Percentiles rank a stretch among this genome's conserved stretches.
phyloP scores from a whole-genome alignment of 495 filamentous ascomycete genomes.

The Aspergillus ellipticus region DNA sequence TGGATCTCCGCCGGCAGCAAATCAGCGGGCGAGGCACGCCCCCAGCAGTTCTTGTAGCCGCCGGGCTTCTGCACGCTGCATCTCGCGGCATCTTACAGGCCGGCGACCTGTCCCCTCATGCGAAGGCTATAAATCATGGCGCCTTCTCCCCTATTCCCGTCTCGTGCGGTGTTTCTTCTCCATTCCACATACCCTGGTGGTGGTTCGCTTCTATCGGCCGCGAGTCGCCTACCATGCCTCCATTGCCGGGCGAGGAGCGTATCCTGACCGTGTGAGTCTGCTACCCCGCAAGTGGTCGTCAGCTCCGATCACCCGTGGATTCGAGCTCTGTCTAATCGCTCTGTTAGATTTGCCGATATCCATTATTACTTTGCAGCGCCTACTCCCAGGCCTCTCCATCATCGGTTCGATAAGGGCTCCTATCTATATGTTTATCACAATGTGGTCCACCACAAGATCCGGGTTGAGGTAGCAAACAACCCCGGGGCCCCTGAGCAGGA shows the following conservation, averaged over 20 bases:
- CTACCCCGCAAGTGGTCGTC: conserved; percentile 19
- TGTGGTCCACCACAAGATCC: conserved; percentile 59
- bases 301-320: neutral
- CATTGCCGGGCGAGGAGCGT: conserved; percentile 70
- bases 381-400: conserved; percentile 65
- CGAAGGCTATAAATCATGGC: conserved; percentile 1
- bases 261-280: conserved; percentile 71
- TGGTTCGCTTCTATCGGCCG: neutral
- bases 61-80: conserved; percentile 17
- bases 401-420: conserved; percentile 85
- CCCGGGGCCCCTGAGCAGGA: conserved; percentile 84
- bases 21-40: conserved; percentile 13
- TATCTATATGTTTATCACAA: conserved; percentile 87
- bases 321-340: neutral
- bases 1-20: conserved; percentile 2
- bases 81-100: conserved; percentile 8
- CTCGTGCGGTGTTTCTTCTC: conserved; percentile 2
- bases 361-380: conserved; percentile 84
- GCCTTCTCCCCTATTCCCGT: neutral
- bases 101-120: conserved; percentile 5
- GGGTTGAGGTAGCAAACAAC: conserved; percentile 84
- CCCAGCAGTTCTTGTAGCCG: conserved; percentile 22
- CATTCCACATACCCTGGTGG: neutral
- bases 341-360: conserved; percentile 76
- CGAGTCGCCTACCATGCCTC: conserved; percentile 58